Evolutionary conservation across 768 basidiomycete species (phyloP).

Genomic region (Leucogyrophana mollusca): DNA sequence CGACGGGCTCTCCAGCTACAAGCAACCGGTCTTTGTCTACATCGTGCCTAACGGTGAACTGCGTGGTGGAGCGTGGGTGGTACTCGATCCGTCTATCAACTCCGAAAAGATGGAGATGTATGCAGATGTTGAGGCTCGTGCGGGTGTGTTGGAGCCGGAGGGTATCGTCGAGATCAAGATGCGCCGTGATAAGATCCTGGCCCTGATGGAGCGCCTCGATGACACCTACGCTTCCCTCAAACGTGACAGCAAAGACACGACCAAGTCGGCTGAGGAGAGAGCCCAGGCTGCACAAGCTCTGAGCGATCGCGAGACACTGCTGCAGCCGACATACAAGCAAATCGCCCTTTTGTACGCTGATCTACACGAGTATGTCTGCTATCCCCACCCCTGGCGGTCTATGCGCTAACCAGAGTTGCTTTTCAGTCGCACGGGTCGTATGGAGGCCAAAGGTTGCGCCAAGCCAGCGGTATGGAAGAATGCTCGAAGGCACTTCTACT

Average conservation of each 20-base stretch:
- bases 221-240: slow-evolving; percentile 78
- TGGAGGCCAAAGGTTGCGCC: slow-evolving; percentile 98
- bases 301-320: slow-evolving; percentile 69
- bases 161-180: slow-evolving; percentile 98
- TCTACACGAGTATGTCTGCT: slow-evolving; percentile 80
- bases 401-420: slow-evolving; percentile 7
- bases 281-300: slow-evolving; percentile 67
- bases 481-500: slow-evolving; percentile 89
- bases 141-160: slow-evolving; percentile 95
- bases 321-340: slow-evolving; percentile 91
- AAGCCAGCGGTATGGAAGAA: slow-evolving; percentile 85
- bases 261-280: slow-evolving; percentile 74
- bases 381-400: slow-evolving; percentile 1
- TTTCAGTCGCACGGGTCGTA: slow-evolving; percentile 83
- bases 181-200: slow-evolving; percentile 89
- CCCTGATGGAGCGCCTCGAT: slow-evolving; percentile 93
- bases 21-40: slow-evolving; percentile 97
- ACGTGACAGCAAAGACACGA: slow-evolving; percentile 71
- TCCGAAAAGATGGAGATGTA: slow-evolving; percentile 99
- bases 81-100: slow-evolving; percentile 97
- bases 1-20: slow-evolving; percentile 95
- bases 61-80: slow-evolving; percentile 99
- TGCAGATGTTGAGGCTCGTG: slow-evolving; percentile 92
- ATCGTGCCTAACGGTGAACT: slow-evolving; percentile 98
- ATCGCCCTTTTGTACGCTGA: slow-evolving; percentile 94